phyloP scores from a whole-genome alignment of 169 alveolate genomes.

The Plasmodium coatneyi region DNA sequence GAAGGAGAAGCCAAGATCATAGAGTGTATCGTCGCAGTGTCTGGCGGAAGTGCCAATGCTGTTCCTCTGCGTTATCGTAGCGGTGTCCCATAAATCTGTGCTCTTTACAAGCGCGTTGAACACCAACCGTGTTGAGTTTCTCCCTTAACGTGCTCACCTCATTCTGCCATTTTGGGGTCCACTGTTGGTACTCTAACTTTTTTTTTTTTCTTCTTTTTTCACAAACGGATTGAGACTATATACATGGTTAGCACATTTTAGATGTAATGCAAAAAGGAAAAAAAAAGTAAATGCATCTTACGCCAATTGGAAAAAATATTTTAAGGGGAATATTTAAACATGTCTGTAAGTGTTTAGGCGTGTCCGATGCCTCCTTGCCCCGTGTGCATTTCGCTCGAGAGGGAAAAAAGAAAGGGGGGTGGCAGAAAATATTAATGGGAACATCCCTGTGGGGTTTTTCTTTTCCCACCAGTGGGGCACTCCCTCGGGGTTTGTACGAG shows the following conservation, averaged over 20 bases:
- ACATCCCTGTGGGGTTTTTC: neutral
- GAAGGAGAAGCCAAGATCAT: slow-evolving; percentile 97
- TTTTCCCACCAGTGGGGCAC: neutral
- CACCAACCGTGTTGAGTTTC: neutral
- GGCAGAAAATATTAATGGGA: neutral
- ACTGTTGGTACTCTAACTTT: neutral
- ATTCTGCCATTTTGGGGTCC: neutral
- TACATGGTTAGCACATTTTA: neutral
- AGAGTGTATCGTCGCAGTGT: slow-evolving; percentile 6
- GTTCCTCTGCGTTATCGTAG: neutral
- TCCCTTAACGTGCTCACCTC: neutral
- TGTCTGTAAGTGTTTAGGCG: neutral
- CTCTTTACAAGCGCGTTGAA: neutral
- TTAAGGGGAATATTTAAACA: neutral
- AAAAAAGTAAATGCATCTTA: neutral
- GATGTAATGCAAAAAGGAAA: neutral
- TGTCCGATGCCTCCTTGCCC: neutral
- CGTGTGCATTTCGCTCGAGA: neutral
- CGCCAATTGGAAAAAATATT: neutral
- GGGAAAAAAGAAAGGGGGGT: neutral
- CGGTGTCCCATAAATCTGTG: neutral
- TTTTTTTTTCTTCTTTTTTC: neutral
- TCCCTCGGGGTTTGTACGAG: neutral
- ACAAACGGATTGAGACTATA: neutral
- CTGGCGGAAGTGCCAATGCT: neutral